phyloP scores from a whole-genome alignment of 257 asterid species.

The Cordia subcordata region DNA sequence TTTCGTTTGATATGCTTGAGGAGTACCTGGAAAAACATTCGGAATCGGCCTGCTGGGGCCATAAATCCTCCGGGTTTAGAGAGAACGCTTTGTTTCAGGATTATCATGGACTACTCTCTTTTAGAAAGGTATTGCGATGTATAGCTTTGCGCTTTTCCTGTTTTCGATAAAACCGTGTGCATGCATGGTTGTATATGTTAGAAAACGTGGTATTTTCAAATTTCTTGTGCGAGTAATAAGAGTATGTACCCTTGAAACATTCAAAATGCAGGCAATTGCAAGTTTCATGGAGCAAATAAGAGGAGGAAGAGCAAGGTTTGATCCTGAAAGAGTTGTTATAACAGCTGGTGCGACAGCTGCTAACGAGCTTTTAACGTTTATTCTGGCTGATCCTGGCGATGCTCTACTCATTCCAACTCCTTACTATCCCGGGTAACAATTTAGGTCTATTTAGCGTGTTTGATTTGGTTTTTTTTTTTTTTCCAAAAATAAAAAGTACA shows the following conservation, averaged over 20 bases:
- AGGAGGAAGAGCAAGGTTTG: slow-evolving; percentile 70
- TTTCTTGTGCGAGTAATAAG: no score
- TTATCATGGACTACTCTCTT: slow-evolving; percentile 79
- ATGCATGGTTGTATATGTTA: no score
- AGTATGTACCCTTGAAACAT: not conserved
- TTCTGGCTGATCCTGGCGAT: slow-evolving; percentile 76
- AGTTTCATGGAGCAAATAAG: slow-evolving; percentile 83
- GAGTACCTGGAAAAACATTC: slow-evolving; percentile 51
- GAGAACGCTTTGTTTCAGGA: slow-evolving; percentile 93
- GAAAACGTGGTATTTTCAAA: no score
- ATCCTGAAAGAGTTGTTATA: slow-evolving; percentile 73
- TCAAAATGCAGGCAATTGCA: slow-evolving; percentile 66
- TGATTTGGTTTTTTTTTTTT: no score
- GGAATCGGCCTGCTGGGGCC: slow-evolving; percentile 20
- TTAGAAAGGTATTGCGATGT: slow-evolving; percentile 48
- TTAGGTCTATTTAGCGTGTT: no score
- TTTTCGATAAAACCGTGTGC: no score
- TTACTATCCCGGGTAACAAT: slow-evolving; percentile 84
- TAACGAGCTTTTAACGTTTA: slow-evolving; percentile 77
- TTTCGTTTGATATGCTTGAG: slow-evolving; percentile 83
- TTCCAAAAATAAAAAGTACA: no score
- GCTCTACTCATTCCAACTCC: slow-evolving; percentile 91
- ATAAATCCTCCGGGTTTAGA: slow-evolving; percentile 45
- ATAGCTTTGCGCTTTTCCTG: not conserved
- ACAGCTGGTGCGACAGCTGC: slow-evolving; percentile 97